Conservation (phyloP, 1,139 yeast species). For the Blastobotrys serpentis region DNA sequence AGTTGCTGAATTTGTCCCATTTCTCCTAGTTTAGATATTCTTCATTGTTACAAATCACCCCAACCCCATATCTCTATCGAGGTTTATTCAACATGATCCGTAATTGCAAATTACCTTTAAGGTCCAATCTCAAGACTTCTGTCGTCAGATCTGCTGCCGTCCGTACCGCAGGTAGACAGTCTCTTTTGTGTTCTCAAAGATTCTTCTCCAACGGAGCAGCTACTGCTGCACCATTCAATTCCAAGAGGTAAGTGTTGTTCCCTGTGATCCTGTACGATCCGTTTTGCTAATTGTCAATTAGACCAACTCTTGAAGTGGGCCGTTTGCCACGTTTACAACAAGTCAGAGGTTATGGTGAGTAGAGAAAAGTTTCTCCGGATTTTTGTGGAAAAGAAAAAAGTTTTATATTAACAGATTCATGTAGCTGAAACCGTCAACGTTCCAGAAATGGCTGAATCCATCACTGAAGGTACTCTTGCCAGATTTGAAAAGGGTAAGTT, state of each 20-base stretch:
- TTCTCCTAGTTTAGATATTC: too few species aligned
- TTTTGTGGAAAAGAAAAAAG: conserved; percentile 3
- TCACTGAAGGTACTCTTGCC: conserved; percentile 93
- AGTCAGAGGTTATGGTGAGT: conserved; percentile 8
- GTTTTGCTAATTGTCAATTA: neutral
- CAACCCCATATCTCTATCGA: too few species aligned
- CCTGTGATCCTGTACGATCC: neutral
- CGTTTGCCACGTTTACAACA: conserved; percentile 10
- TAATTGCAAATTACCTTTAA: conserved; percentile 5
- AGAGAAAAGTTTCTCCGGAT: neutral
- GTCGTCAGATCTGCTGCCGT: conserved; percentile 1
- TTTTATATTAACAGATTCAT: neutral
- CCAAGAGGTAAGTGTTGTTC: conserved; percentile 1
- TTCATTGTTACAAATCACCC: neutral
- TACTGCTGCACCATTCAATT: neutral
- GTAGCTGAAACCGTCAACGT: conserved; percentile 62
- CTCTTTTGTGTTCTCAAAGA: conserved; percentile 6
- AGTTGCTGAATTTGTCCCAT: neutral
- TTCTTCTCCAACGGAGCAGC: neutral
- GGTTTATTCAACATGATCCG: conserved; percentile 9
- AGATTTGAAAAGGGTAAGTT: conserved; percentile 53
- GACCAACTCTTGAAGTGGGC: conserved; percentile 4
- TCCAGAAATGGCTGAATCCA: conserved; percentile 98
- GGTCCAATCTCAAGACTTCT: conserved; percentile 1
- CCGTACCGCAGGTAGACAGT: conserved; percentile 4